These are phyloP conservation scores for Tetraselmis chui DNA, from an alignment of 139 green algal species.

Conservation along the genomic window DNA sequence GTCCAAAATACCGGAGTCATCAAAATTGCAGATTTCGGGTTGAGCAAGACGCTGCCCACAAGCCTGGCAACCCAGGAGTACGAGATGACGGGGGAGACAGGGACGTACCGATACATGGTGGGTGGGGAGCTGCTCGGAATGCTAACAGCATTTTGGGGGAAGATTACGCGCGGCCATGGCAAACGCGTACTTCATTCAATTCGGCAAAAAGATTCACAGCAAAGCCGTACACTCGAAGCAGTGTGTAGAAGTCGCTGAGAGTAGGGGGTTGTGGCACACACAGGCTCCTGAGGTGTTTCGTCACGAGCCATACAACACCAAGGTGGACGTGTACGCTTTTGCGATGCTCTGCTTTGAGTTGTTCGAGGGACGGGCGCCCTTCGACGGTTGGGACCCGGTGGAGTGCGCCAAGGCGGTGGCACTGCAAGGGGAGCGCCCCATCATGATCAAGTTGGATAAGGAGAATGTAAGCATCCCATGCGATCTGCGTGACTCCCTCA, in stretches of 20 bases:
- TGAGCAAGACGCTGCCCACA: conserved; percentile 79
- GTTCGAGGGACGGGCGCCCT: conserved; percentile 14
- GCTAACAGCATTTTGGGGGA: background rate
- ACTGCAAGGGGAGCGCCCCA: background rate
- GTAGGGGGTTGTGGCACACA: too few relatives aligned
- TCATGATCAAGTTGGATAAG: background rate
- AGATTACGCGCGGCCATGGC: background rate
- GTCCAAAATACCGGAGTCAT: conserved; percentile 66
- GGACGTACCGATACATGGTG: conserved; percentile 51
- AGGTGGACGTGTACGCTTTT: conserved; percentile 53
- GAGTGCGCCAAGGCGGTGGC: background rate
- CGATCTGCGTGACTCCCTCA: too few relatives aligned
- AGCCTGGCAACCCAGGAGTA: conserved; percentile 53
- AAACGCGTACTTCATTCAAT: too few relatives aligned
- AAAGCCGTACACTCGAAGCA: too few relatives aligned
- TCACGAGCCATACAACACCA: conserved; percentile 63
- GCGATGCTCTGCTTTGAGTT: conserved; percentile 21
- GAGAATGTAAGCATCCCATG: background rate
- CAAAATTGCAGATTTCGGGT: conserved; percentile 85
- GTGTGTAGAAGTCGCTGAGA: too few relatives aligned
- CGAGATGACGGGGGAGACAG: conserved; percentile 80
- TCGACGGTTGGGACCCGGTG: conserved; percentile 5
- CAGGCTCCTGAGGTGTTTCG: conserved; percentile 51
- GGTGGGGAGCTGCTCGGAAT: background rate
- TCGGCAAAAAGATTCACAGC: too few relatives aligned